Evolutionary conservation across 768 basidiomycete species (phyloP).

Genomic region (Pleurotus djamor): DNA sequence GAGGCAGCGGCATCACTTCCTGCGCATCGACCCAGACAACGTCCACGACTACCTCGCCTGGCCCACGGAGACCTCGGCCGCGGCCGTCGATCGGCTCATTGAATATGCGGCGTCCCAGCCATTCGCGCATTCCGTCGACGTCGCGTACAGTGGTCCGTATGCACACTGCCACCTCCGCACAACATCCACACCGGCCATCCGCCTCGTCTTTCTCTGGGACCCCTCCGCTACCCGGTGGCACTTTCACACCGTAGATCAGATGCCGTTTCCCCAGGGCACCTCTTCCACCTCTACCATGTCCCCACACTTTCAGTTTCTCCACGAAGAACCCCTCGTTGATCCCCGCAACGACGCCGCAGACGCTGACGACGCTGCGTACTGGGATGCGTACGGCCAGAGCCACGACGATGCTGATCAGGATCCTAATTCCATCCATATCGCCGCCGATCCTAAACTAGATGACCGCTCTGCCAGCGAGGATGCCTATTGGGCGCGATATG

Average conservation of each 20-base stretch:
- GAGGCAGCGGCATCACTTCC: constrained; percentile 64
- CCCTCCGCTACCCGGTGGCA: constrained; percentile 46
- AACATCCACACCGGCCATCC: constrained; percentile 30
- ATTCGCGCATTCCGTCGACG: constrained; percentile 28
- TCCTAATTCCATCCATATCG: neutral
- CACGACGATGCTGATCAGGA: constrained; percentile 26
- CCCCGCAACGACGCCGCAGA: constrained; percentile 41
- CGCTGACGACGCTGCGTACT: constrained; percentile 60
- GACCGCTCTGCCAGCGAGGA: constrained; percentile 36
- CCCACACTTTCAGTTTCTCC: constrained; percentile 21
- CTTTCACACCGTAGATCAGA: constrained; percentile 65
- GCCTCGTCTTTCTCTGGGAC: constrained; percentile 73
- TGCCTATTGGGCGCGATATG: constrained; percentile 78
- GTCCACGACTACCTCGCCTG: constrained; percentile 63
- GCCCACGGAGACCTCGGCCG: constrained; percentile 42
- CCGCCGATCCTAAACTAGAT: constrained; percentile 15
- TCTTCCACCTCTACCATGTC: constrained; percentile 23
- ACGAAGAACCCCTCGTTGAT: constrained; percentile 21
- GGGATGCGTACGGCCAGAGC: constrained; percentile 58
- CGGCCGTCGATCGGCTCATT: constrained; percentile 37
- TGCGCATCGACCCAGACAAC: constrained; percentile 48
- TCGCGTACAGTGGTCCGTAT: constrained; percentile 21
- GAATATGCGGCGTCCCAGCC: constrained; percentile 26
- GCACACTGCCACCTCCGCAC: constrained; percentile 40
- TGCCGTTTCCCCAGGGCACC: constrained; percentile 63